Percentiles rank a stretch among this genome's conserved stretches.
These are phyloP conservation scores for Ophiocordyceps australis DNA, from an alignment of 2,329 filamentous ascomycete species.

Conservation along the genomic window DNA sequence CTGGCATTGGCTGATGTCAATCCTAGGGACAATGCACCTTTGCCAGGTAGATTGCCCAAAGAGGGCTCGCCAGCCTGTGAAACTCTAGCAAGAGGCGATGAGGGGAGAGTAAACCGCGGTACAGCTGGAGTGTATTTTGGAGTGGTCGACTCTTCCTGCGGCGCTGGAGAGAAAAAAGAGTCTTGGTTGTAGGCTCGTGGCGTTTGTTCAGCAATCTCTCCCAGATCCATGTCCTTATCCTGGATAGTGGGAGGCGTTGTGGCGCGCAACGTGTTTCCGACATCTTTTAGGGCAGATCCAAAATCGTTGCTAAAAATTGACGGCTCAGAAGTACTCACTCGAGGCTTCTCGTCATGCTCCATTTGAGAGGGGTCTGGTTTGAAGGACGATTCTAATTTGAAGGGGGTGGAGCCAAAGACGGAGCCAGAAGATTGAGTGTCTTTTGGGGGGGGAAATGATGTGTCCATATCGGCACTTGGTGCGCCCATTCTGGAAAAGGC, in stretches of 20 bases:
- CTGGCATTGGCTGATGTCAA: too few species aligned
- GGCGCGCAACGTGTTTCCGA: slow-evolving; percentile 17
- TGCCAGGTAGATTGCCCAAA: too few species aligned
- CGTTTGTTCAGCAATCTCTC: slow-evolving; percentile 14
- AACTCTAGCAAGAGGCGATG: slow-evolving; percentile 13
- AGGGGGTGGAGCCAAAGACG: slow-evolving; percentile 33
- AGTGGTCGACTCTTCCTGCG: slow-evolving; percentile 20
- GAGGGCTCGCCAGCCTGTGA: slow-evolving; percentile 17
- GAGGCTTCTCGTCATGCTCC: slow-evolving; percentile 35
- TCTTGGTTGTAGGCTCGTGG: slow-evolving; percentile 17
- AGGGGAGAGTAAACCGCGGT: slow-evolving; percentile 22
- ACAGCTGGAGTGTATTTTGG: slow-evolving; percentile 33
- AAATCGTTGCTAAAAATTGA: slow-evolving; percentile 45
- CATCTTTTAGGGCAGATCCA: slow-evolving; percentile 34
- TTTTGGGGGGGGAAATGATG: slow-evolving; percentile 10
- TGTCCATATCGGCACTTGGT: slow-evolving; percentile 6
- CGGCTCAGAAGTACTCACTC: slow-evolving; percentile 18
- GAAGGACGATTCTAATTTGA: slow-evolving; percentile 52
- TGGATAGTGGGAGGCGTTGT: slow-evolving; percentile 18
- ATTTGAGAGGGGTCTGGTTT: slow-evolving; percentile 42
- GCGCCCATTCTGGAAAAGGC: slow-evolving; percentile 10
- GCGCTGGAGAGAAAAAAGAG: slow-evolving; percentile 10
- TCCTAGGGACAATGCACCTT: too few species aligned
- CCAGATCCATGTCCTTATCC: slow-evolving; percentile 34
- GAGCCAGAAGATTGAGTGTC: slow-evolving; percentile 11